A percentile compares a stretch with the other conserved stretches of the same genome.
phyloP scores from a whole-genome alignment of 495 filamentous ascomycete species.

The Daldinia bambusicola region DNA sequence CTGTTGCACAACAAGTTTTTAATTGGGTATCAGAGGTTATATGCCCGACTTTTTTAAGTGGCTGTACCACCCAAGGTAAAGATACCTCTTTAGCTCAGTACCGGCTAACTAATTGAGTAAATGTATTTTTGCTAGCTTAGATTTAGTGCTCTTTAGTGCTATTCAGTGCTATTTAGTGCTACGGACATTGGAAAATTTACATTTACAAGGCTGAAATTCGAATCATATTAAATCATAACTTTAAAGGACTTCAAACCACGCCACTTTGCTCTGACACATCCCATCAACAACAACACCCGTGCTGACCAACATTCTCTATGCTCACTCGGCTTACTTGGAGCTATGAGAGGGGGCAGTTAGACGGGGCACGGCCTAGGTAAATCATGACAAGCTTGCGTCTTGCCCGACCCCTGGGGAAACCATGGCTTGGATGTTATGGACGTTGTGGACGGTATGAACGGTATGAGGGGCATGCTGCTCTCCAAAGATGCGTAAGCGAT shows the following conservation, averaged over 20 bases:
- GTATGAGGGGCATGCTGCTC: background rate
- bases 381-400: constrained; percentile 35
- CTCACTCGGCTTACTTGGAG: constrained; percentile 2
- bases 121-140: background rate
- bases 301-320: no score
- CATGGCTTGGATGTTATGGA: constrained; percentile 4
- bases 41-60: background rate
- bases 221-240: background rate
- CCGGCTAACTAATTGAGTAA: background rate
- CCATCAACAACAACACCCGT: background rate
- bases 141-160: background rate
- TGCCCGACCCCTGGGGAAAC: constrained; percentile 19
- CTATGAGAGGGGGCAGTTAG: constrained; percentile 25
- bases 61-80: background rate
- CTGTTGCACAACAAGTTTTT: background rate
- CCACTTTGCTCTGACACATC: background rate
- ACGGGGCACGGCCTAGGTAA: constrained; percentile 24
- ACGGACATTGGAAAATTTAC: background rate
- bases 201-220: background rate
- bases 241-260: background rate
- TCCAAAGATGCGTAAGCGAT: constrained; percentile 19
- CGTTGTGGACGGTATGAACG: background rate
- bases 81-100: background rate
- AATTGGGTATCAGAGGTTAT: background rate
- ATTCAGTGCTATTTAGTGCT: no score